Evolutionary conservation across 495 filamentous ascomycete genomes (phyloP).

Genomic region (Daldinia concentrica): DNA sequence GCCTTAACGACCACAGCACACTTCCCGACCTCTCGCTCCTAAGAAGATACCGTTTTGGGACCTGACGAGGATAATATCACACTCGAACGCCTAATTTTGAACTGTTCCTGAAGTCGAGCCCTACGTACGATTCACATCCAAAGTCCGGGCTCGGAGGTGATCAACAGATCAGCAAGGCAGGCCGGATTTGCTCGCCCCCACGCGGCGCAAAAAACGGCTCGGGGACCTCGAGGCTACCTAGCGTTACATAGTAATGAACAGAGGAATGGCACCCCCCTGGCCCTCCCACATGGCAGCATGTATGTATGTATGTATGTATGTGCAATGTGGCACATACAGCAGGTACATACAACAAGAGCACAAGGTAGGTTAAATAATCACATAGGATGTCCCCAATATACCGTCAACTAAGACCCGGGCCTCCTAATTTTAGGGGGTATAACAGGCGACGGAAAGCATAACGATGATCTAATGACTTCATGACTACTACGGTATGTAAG

Average conservation of each 20-base stretch:
- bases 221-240: background rate
- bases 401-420: constrained; percentile 34
- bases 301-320: constrained; percentile 13
- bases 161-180: constrained; percentile 8
- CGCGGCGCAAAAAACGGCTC: constrained; percentile 21
- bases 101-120: background rate
- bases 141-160: constrained; percentile 24
- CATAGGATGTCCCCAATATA: constrained; percentile 35
- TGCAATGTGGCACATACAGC: constrained; percentile 27
- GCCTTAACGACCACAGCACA: background rate
- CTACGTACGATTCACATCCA: background rate
- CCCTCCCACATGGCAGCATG: constrained; percentile 30
- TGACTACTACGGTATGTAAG: background rate
- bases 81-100: background rate
- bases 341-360: too few relatives aligned
- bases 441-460: constrained; percentile 10
- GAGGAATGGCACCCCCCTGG: constrained; percentile 17
- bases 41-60: background rate
- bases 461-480: background rate
- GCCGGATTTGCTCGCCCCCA: constrained; percentile 20
- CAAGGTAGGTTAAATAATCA: too few relatives aligned
- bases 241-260: background rate
- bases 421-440: constrained; percentile 32
- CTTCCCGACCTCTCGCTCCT: background rate
- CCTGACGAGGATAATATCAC: background rate